These are phyloP conservation scores for Chlorella variabilis DNA, from an alignment of 163 green algal genomes.

Conservation along the genomic window DNA sequence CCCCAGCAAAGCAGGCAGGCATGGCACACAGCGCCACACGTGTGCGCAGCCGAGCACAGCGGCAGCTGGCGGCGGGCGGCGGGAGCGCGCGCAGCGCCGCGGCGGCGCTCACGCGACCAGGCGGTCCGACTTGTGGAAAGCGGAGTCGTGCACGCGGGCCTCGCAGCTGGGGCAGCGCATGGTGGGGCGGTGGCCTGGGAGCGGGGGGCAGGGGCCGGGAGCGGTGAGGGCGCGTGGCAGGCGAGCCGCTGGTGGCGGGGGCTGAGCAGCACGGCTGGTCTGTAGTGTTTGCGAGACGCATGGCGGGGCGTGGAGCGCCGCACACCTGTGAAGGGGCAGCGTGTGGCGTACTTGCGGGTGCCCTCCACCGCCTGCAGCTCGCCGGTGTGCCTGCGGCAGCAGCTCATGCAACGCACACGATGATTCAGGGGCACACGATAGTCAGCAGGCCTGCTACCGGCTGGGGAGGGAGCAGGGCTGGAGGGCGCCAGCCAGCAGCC, in stretches of 20 bases:
- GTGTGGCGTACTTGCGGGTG: constrained; percentile 20
- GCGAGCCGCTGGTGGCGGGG: too few species aligned
- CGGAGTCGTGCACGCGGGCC: constrained; percentile 37
- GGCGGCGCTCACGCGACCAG: constrained; percentile 1
- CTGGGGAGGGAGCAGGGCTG: too few species aligned
- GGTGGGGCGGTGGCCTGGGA: constrained; percentile 43
- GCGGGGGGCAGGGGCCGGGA: too few species aligned
- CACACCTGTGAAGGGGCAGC: constrained; percentile 55
- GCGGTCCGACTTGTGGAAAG: constrained; percentile 44
- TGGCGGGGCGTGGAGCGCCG: neutral
- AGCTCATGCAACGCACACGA: too few species aligned
- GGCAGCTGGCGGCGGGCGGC: too few species aligned
- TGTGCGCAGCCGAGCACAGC: too few species aligned
- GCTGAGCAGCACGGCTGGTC: too few species aligned
- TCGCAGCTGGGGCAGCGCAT: constrained; percentile 51
- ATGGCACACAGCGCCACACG: too few species aligned
- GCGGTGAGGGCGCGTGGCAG: neutral
- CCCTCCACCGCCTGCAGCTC: neutral
- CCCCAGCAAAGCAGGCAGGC: too few species aligned
- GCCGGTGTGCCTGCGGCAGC: constrained; percentile 8
- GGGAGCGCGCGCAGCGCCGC: neutral
- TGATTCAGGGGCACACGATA: too few species aligned
- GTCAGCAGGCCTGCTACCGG: too few species aligned
- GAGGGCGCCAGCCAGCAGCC: neutral
- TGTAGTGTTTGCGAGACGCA: neutral